Evolutionary conservation across 768 basidiomycete species (phyloP), one percentile per base, ranked within the genome.

Genomic region (Lactarius vividus): DNA sequence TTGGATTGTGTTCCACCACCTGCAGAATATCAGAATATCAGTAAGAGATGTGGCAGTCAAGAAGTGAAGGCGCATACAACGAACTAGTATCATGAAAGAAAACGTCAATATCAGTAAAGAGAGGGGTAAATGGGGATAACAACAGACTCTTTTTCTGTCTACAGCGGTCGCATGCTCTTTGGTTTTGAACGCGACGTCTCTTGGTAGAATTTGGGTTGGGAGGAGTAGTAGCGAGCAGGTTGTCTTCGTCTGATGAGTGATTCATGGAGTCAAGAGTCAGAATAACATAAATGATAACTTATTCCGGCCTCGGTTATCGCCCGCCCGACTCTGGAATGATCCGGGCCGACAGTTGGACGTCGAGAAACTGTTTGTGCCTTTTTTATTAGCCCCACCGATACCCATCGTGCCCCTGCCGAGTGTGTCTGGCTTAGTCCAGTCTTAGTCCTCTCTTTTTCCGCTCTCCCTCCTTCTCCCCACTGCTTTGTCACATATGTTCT

Each of bases 61-160:
- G 20, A 4, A 15, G n/a, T 0, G 7, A 18, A 18, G n/a, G 35
- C 29, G 16, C 67, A 16, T 46, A 70, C 70, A 70, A 20, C 70
- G 63, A 23, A 70, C 70, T 70, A 55, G 5, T 46, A 49, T 15
- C 6, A 46, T 10, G 2, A n/a, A 46, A 11, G 46, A 35, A 35
- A 35, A 35, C 0, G 35, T 11, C 11, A 37, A 11, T 37, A 37
- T 49, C 0, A 49, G 46, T 13, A 23, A 26, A 23, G 11, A n/a
- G n/a, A 53, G 42, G 54, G 10, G 26, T 28, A 37, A 28, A 46
- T 29, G 46, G 37, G 39, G n/a, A 54, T 18, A 23, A 15, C 3
- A 42, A 61, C 67, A 3, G 28, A 70, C 70, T 68, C 61, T 70
- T 70, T 57, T 70, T 70, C 35, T 66, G 70, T 44, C 70, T 60